Evolutionary conservation across 2,329 filamentous ascomycete genomes (phyloP).

Genomic region (Claviceps purpurea): DNA sequence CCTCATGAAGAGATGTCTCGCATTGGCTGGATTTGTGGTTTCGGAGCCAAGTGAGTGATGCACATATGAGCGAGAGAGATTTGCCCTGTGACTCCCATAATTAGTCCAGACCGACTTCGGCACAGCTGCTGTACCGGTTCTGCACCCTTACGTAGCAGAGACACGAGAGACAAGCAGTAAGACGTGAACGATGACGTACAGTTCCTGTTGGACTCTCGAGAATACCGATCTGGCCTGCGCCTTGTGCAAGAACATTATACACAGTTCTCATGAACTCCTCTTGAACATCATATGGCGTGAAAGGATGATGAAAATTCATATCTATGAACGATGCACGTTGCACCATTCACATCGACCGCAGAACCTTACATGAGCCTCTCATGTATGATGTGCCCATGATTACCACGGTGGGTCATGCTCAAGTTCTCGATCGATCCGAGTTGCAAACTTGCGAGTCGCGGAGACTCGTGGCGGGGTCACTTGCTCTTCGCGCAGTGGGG

Average conservation of each 20-base stretch:
- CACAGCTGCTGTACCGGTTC: too few species aligned
- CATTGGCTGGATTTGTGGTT: constrained; percentile 54
- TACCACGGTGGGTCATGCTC: neutral
- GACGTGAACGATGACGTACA: constrained; percentile 20
- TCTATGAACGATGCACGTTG: constrained; percentile 14
- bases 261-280: constrained; percentile 75
- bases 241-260: constrained; percentile 60
- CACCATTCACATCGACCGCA: constrained; percentile 6
- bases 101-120: neutral
- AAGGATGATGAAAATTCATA: constrained; percentile 72
- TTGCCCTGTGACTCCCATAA: constrained; percentile 47
- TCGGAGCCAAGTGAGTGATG: constrained; percentile 80
- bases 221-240: constrained; percentile 66
- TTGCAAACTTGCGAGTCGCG: too few species aligned
- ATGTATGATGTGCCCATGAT: neutral
- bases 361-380: constrained; percentile 9
- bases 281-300: constrained; percentile 77
- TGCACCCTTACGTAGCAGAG: neutral
- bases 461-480: neutral
- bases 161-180: neutral
- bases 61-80: constrained; percentile 82
- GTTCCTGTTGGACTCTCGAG: constrained; percentile 89
- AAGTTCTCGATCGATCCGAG: too few species aligned
- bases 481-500: constrained; percentile 10
- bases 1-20: constrained; percentile 36